Evolutionary conservation across 208 protist genomes (phyloP).

Genomic region (Crithidia mellificae): DNA sequence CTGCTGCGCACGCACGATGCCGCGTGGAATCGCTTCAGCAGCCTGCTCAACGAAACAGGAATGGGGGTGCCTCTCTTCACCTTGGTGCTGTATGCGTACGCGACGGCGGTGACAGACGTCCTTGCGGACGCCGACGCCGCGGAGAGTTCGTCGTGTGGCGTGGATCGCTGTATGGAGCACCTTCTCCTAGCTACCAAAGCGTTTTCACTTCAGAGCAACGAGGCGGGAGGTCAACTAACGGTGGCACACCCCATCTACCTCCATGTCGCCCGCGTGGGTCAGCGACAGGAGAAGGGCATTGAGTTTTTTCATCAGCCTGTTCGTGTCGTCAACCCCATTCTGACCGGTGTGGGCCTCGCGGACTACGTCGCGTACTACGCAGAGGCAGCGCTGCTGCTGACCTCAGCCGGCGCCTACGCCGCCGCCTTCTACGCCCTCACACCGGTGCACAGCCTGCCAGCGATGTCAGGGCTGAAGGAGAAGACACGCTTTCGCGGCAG

Average conservation of each 20-base stretch:
- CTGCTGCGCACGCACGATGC: constrained; percentile 14
- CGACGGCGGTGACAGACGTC: constrained; percentile 21
- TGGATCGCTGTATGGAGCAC: constrained; percentile 14
- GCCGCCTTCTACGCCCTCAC: constrained; percentile 39
- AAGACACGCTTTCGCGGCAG: not conserved
- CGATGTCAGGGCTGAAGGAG: not conserved
- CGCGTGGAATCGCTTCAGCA: constrained; percentile 7
- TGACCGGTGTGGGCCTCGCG: constrained; percentile 39
- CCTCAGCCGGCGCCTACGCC: constrained; percentile 32
- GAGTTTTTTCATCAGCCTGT: constrained; percentile 46
- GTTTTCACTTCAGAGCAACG: not conserved
- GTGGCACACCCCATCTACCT: constrained; percentile 33
- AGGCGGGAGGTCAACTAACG: constrained; percentile 1
- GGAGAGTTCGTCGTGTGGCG: not conserved
- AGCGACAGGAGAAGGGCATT: constrained; percentile 34
- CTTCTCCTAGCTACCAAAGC: constrained; percentile 12
- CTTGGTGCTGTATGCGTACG: constrained; percentile 54
- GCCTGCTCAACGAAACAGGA: constrained; percentile 20
- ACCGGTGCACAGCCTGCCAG: constrained; percentile 22
- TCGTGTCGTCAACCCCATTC: constrained; percentile 25
- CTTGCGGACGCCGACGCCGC: not conserved
- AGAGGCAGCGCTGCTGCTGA: constrained; percentile 49
- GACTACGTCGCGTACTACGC: constrained; percentile 56
- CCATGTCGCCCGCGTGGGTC: constrained; percentile 29
- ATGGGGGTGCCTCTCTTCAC: constrained; percentile 44